phyloP scores from a whole-genome alignment of 2,329 filamentous ascomycete genomes.

The Hortaea werneckii region DNA sequence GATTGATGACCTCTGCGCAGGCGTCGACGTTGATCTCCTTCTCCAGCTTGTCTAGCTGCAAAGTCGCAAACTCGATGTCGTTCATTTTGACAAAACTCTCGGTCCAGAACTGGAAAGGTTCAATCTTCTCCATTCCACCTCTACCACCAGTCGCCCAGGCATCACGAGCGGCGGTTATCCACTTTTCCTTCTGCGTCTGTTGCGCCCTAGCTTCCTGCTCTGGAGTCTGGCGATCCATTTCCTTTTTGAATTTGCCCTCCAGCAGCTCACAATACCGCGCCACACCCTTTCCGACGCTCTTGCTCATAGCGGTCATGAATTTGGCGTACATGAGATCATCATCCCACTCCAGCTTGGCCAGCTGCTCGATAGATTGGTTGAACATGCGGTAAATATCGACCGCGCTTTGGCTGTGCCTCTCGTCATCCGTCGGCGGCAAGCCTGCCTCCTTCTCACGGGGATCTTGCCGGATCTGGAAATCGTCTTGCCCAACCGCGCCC shows the following conservation, averaged over 20 bases:
- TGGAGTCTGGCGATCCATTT: constrained; percentile 87
- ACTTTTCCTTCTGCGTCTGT: constrained; percentile 81
- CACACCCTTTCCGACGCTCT: constrained; percentile 71
- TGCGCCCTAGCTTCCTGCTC: constrained; percentile 71
- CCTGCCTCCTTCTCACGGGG: constrained; percentile 43
- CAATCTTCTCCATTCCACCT: constrained; percentile 83
- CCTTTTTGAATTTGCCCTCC: constrained; percentile 72
- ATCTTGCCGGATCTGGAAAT: constrained; percentile 65
- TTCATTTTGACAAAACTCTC: constrained; percentile 97
- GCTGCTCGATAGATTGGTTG: constrained; percentile 80
- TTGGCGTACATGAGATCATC: constrained; percentile 89
- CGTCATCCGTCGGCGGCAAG: constrained; percentile 56
- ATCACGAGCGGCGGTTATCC: constrained; percentile 87
- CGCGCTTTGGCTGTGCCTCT: constrained; percentile 85
- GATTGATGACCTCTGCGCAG: constrained; percentile 72
- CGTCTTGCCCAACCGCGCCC: constrained; percentile 80
- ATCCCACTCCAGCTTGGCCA: constrained; percentile 80
- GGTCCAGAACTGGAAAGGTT: constrained; percentile 92
- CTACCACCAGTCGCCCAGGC: constrained; percentile 60
- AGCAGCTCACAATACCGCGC: constrained; percentile 84
- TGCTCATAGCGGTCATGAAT: constrained; percentile 91
- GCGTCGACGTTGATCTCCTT: constrained; percentile 82
- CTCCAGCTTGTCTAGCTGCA: constrained; percentile 84
- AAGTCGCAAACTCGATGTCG: constrained; percentile 90
- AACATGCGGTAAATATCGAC: constrained; percentile 92